Evolutionary conservation across 2,329 filamentous ascomycete genomes (phyloP), one percentile per base, ranked within the genome.

Genomic region (Trichoderma asperellum): DNA sequence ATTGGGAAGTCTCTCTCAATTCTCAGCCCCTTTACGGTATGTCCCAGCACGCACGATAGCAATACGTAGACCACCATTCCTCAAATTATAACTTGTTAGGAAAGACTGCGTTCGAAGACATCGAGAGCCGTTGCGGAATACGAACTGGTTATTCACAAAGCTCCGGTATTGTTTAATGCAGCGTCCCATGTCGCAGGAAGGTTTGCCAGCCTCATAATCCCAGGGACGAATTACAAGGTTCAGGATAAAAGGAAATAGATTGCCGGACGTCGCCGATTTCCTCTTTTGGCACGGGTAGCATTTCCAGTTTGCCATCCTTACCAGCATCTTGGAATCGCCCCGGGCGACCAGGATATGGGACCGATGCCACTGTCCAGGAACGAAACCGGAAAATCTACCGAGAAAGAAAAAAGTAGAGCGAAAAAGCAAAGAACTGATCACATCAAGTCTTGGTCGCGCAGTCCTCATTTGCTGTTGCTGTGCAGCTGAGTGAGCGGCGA

Each of bases 401-500:
- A 24, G 24, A 24, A 24, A 2, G 1, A 5, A 56, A 18, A 43
- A 59, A 6, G 24, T 1, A 14, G 2, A 49, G n/a, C n/a, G 5
- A 6, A 21, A 61, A 47, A 34, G 47, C 10, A 57, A 34, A 57
- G 18, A 35, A 35, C 34, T 12, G 34, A 10, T 14, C 16, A 37
- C 5, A 7, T 14, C 7, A 18, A 16, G n/a, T 27, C 40, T 61
- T 29, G 27, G 32, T 34, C 8, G n/a, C 21, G 58, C 43, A 29
- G 18, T 18, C n/a, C 27, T 24, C 58, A 29, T 47, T 21, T 12
- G 35, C 29, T 27, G 32, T 32, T 40, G 16, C 14, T 47, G 37
- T 61, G 59, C 59, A 12, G 59, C 40, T 61, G 59, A 61, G 40
- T 21, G 53, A 49, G 59, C 27, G 53, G 27, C 53, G 29, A 52